A percentile compares a stretch with the other conserved stretches of the same genome.
These are phyloP conservation scores for Apiospora kogelbergensis DNA, from an alignment of 2,329 filamentous ascomycete genomes.

Conservation along the genomic window DNA sequence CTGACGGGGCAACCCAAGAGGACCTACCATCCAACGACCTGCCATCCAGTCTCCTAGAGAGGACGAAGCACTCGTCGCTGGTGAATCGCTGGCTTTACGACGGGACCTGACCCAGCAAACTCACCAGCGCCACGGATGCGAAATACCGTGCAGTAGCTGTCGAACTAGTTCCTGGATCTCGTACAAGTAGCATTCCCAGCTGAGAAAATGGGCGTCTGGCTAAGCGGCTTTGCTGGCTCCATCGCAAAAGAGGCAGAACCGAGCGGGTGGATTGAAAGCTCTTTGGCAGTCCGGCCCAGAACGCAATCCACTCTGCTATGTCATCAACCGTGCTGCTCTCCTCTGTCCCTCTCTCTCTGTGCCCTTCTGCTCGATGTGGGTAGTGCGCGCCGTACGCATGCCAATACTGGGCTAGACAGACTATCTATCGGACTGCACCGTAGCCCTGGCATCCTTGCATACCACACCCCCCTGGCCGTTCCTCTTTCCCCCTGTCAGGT, in stretches of 20 bases:
- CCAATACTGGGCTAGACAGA: background rate
- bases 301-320: background rate
- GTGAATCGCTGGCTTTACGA: background rate
- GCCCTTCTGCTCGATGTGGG: background rate
- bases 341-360: background rate
- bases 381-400: background rate
- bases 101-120: background rate
- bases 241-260: background rate
- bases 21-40: background rate
- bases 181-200: background rate
- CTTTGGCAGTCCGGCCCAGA: background rate
- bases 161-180: background rate
- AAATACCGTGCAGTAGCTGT: background rate
- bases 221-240: background rate
- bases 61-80: background rate
- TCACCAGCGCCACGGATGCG: background rate
- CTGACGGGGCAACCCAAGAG: background rate
- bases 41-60: background rate
- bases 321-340: background rate
- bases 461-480: background rate
- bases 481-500: background rate
- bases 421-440: conserved; percentile 5
- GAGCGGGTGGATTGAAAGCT: background rate
- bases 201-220: background rate
- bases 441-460: background rate